A percentile compares a stretch with the other conserved stretches of the same genome.
Conservation (phyloP, 805 yeast genomes). For the Wickerhamiella domercqiae region DNA sequence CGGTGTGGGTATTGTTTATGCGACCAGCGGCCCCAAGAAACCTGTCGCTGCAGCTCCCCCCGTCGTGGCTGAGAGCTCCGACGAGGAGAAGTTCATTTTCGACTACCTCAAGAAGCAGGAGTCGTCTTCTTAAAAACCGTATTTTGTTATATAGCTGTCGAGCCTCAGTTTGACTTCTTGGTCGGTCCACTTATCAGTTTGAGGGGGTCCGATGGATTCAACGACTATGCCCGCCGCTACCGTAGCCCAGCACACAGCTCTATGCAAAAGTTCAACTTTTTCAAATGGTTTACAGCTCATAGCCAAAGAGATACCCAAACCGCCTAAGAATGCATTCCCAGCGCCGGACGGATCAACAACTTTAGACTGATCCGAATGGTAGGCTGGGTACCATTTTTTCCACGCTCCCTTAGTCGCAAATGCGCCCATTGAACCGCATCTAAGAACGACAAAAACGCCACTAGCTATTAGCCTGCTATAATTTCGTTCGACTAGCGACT, state of each 20-base stretch:
- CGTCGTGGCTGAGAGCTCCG: constrained; percentile 63
- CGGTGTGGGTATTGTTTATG: constrained; percentile 47
- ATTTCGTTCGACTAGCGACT: constrained; percentile 29
- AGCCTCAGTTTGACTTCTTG: constrained; percentile 17
- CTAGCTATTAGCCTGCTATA: constrained; percentile 2
- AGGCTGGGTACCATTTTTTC: constrained; percentile 69
- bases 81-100: constrained; percentile 72
- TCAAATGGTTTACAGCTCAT: too few species aligned
- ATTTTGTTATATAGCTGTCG: not conserved
- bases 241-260: constrained; percentile 49
- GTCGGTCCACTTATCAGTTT: constrained; percentile 20
- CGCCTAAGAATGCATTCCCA: constrained; percentile 83
- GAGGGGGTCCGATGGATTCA: constrained; percentile 67
- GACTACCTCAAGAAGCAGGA: constrained; percentile 41
- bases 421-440: constrained; percentile 71
- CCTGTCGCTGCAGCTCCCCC: constrained; percentile 40
- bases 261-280: too few species aligned
- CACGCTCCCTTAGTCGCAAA: constrained; percentile 27
- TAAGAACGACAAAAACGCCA: constrained; percentile 34
- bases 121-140: not conserved
- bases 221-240: constrained; percentile 70
- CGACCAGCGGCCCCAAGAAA: constrained; percentile 42
- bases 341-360: constrained; percentile 92
- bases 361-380: constrained; percentile 33
- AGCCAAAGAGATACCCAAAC: constrained; percentile 51